Evolutionary conservation across 306 rosid species (phyloP).

Genomic region (Notholithocarpus densiflorus): DNA sequence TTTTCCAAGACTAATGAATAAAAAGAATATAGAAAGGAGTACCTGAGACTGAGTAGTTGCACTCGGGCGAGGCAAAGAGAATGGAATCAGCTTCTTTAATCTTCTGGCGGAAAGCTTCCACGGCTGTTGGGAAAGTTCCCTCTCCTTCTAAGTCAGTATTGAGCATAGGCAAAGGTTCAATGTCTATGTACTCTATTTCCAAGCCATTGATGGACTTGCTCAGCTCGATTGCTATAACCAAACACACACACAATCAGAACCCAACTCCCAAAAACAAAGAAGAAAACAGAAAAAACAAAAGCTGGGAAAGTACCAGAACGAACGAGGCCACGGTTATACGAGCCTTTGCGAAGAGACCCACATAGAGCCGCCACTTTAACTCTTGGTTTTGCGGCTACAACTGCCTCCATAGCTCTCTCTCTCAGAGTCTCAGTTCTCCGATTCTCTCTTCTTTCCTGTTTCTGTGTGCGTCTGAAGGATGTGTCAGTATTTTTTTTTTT

Average conservation of each 20-base stretch:
- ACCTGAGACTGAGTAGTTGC: conserved; percentile 72
- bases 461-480: no score
- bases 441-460: no score
- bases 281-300: background rate
- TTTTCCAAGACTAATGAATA: no score
- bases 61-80: conserved; percentile 88
- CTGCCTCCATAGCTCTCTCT: conserved; percentile 14
- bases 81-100: conserved; percentile 57
- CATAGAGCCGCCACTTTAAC: conserved; percentile 56
- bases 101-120: conserved; percentile 60
- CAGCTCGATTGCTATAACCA: conserved; percentile 48
- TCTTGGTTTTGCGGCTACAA: conserved; percentile 20
- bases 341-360: conserved; percentile 62
- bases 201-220: conserved; percentile 46
- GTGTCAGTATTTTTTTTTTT: no score
- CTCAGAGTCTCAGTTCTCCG: background rate
- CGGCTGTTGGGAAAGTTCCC: conserved; percentile 48
- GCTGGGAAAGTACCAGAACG: conserved; percentile 42
- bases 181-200: conserved; percentile 61
- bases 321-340: conserved; percentile 52
- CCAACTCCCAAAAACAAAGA: background rate
- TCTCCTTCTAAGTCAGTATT: conserved; percentile 66
- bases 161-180: conserved; percentile 53
- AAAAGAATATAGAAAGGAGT: background rate
- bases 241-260: background rate